phyloP scores from a whole-genome alignment of 345 rosid genomes.

The Lepidium didymum region DNA sequence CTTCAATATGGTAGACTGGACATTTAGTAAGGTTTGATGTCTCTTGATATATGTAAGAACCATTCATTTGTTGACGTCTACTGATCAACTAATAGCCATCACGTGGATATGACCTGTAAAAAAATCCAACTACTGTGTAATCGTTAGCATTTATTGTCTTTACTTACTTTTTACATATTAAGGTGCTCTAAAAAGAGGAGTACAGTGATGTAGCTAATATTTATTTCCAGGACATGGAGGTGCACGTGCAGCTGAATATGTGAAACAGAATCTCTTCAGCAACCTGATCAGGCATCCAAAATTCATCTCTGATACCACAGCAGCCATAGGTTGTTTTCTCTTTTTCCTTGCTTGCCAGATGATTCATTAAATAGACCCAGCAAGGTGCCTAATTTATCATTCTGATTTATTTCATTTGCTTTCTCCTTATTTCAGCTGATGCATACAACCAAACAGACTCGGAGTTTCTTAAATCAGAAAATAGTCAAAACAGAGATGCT shows the following conservation, averaged over 20 bases:
- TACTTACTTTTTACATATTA: not conserved
- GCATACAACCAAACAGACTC: conserved; percentile 90
- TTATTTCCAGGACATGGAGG: conserved; percentile 90
- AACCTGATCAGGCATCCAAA: conserved; percentile 93
- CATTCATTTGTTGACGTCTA: not conserved
- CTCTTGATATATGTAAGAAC: not conserved
- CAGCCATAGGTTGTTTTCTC: conserved; percentile 68
- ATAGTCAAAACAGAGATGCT: conserved; percentile 92
- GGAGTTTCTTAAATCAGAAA: conserved; percentile 86
- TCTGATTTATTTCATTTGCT: conserved; percentile 16
- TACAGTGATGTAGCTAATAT: conserved; percentile 6
- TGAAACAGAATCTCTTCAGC: conserved; percentile 87
- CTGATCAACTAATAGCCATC: not conserved
- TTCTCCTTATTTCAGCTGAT: conserved; percentile 52
- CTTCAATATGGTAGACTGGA: not conserved
- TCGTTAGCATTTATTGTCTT: not conserved
- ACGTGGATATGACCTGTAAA: not conserved
- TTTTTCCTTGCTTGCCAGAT: not conserved
- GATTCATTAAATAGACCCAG: not conserved
- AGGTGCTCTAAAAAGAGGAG: not conserved
- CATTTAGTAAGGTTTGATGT: not conserved
- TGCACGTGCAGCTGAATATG: conserved; percentile 97
- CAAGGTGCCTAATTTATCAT: not conserved
- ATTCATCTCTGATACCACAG: conserved; percentile 86
- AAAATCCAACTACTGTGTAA: not conserved